These are phyloP conservation scores for Metschnikowia kofuensis DNA, from an alignment of 805 yeast genomes.

Conservation along the genomic window DNA sequence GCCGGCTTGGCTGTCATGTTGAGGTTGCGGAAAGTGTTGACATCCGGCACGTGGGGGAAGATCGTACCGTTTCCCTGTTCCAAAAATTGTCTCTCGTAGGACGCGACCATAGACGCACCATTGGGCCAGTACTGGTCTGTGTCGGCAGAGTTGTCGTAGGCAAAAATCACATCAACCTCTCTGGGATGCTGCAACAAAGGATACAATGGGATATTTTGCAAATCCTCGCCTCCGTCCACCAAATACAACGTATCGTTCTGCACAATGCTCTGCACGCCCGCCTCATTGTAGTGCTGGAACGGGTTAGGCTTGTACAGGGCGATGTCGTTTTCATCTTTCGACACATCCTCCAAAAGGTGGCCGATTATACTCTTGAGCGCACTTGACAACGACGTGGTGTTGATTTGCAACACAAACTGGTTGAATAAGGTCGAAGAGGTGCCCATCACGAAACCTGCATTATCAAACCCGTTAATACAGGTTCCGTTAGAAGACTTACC, in stretches of 20 bases:
- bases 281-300: conserved; percentile 23
- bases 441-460: conserved; percentile 46
- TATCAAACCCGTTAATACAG: conserved; percentile 73
- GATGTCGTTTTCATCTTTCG: conserved; percentile 30
- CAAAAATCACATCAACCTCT: conserved; percentile 40
- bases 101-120: conserved; percentile 36
- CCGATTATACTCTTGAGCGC: conserved; percentile 24
- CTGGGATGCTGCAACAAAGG: conserved; percentile 39
- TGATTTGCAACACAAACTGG: conserved; percentile 27
- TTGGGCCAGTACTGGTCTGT: conserved; percentile 41
- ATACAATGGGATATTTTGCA: conserved; percentile 39
- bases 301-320: conserved; percentile 43
- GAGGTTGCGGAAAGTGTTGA: conserved; percentile 18
- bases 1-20: conserved; percentile 24
- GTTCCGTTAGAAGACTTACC: conserved; percentile 49
- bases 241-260: conserved; percentile 31
- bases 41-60: conserved; percentile 27
- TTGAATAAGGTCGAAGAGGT: conserved; percentile 40
- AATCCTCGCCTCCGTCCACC: conserved; percentile 45
- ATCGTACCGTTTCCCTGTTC: conserved; percentile 25
- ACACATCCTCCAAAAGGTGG: conserved; percentile 24
- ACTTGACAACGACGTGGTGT: conserved; percentile 20
- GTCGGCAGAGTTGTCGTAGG: conserved; percentile 36
- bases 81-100: conserved; percentile 30
- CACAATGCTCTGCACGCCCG: conserved; percentile 20